Evolutionary conservation across 2,329 filamentous ascomycete species (phyloP).

Genomic region (Microdochium nivale): DNA sequence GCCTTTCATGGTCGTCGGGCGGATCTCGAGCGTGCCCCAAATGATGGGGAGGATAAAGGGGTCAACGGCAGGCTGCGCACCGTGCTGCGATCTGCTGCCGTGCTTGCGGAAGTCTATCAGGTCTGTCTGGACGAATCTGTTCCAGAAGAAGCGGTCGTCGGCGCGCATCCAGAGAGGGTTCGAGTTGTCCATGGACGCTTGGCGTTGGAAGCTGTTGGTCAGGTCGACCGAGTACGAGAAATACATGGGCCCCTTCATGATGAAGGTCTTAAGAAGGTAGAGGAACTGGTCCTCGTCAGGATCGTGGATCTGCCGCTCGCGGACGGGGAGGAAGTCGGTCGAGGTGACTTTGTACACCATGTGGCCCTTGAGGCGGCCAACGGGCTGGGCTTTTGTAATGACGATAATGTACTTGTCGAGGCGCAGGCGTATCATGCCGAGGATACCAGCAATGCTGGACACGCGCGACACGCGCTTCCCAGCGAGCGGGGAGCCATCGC

Average conservation of each 20-base stretch:
- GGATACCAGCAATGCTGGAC: constrained; percentile 87
- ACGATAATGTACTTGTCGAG: constrained; percentile 88
- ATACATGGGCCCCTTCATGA: constrained; percentile 86
- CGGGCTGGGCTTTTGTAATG: constrained; percentile 86
- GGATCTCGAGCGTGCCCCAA: constrained; percentile 92
- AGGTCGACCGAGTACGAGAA: constrained; percentile 97
- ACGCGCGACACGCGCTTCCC: constrained; percentile 66
- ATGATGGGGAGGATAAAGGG: constrained; percentile 93
- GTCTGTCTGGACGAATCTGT: constrained; percentile 84
- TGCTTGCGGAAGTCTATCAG: constrained; percentile 76
- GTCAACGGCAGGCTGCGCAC: constrained; percentile 69
- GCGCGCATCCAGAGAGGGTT: constrained; percentile 82
- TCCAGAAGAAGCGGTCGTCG: constrained; percentile 99
- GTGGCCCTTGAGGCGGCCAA: constrained; percentile 88
- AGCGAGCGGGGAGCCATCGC: constrained; percentile 66
- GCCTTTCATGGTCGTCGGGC: constrained; percentile 75
- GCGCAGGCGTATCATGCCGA: constrained; percentile 91
- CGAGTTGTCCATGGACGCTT: constrained; percentile 64
- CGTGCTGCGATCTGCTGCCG: constrained; percentile 54
- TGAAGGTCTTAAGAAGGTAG: constrained; percentile 67
- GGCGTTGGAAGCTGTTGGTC: constrained; percentile 93
- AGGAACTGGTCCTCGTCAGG: constrained; percentile 92
- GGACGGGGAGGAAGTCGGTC: constrained; percentile 88
- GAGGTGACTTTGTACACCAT: constrained; percentile 90
- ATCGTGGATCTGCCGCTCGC: constrained; percentile 85